These are phyloP conservation scores for Hortaea werneckii DNA, from an alignment of 2,329 filamentous ascomycete species.

Conservation along the genomic window DNA sequence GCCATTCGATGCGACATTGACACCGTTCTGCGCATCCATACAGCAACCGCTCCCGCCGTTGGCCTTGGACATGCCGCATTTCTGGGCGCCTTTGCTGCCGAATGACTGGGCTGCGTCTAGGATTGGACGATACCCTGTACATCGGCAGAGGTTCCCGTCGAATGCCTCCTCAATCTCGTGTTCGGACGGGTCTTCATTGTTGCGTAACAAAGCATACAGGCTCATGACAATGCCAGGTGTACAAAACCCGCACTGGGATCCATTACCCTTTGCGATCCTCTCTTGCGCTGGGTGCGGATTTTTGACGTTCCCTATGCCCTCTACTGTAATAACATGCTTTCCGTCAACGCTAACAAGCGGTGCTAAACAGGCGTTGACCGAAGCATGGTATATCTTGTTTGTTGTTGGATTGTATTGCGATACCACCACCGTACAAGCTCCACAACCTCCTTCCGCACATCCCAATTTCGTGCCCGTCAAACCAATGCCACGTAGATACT, in stretches of 20 bases:
- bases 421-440: conserved; percentile 90
- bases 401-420: conserved; percentile 91
- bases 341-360: conserved; percentile 88
- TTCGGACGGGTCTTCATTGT: conserved; percentile 66
- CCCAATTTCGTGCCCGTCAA: conserved; percentile 93
- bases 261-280: conserved; percentile 80
- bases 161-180: conserved; percentile 91
- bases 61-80: conserved; percentile 45
- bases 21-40: conserved; percentile 45
- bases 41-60: conserved; percentile 62
- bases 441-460: conserved; percentile 92
- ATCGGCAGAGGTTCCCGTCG: conserved; percentile 90
- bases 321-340: conserved; percentile 95
- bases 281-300: conserved; percentile 84
- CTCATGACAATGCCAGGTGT: conserved; percentile 98
- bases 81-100: conserved; percentile 39
- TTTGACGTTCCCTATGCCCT: conserved; percentile 85
- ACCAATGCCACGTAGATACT: conserved; percentile 86
- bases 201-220: conserved; percentile 82
- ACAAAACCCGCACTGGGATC: conserved; percentile 91
- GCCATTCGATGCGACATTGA: conserved; percentile 45
- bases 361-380: conserved; percentile 89
- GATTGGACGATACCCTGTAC: conserved; percentile 90
- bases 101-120: conserved; percentile 91
- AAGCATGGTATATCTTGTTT: conserved; percentile 87